A percentile compares a stretch with the other conserved stretches of the same genome.
Conservation (phyloP, 495 filamentous ascomycete species). For the Aspergillus affinis region DNA sequence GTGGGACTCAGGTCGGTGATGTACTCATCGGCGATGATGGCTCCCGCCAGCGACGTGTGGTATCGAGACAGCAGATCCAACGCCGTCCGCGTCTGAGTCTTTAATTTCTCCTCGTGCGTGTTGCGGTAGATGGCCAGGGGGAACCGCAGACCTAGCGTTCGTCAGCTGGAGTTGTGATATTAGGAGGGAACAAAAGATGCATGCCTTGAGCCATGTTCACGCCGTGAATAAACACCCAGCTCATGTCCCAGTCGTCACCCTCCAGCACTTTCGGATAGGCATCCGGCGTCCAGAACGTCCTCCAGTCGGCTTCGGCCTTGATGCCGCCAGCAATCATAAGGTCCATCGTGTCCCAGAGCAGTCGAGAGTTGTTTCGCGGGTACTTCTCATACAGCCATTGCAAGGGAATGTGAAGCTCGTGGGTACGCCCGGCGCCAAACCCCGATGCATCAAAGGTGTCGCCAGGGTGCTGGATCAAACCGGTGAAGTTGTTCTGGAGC, state of each 20-base stretch:
- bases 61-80: constrained; percentile 51
- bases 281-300: constrained; percentile 1
- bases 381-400: constrained; percentile 8
- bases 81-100: constrained; percentile 34
- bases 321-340: constrained; percentile 1
- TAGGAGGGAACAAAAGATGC: constrained; percentile 17
- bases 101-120: constrained; percentile 32
- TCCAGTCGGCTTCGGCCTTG: constrained; percentile 3
- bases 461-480: constrained; percentile 6
- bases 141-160: constrained; percentile 19
- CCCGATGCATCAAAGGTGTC: constrained; percentile 2
- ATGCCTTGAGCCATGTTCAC: constrained; percentile 28
- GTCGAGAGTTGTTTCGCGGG: background rate
- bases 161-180: background rate
- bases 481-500: constrained; percentile 43
- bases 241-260: constrained; percentile 13
- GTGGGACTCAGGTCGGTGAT: constrained; percentile 30
- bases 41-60: constrained; percentile 42
- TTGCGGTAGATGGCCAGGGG: constrained; percentile 25
- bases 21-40: constrained; percentile 41
- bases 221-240: constrained; percentile 27
- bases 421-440: background rate
- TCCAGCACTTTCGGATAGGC: constrained; percentile 11
- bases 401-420: constrained; percentile 1
- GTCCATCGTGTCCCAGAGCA: constrained; percentile 5